A percentile compares a stretch with the other conserved stretches of the same genome.
Conservation (phyloP, 2,329 filamentous ascomycete genomes). For the Fonsecaea erecta region DNA sequence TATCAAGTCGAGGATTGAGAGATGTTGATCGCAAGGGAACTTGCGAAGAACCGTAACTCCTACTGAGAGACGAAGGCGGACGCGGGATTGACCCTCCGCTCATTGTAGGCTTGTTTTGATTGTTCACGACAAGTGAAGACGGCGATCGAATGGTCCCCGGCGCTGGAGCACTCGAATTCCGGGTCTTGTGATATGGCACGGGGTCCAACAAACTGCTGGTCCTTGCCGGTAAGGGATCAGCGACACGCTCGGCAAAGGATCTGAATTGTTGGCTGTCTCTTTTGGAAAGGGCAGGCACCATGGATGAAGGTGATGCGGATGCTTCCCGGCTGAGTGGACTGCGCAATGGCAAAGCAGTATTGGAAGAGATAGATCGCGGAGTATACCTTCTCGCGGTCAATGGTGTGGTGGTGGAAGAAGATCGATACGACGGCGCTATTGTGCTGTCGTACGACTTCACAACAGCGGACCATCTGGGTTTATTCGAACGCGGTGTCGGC, state of each 20-base stretch:
- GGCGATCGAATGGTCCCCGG: conserved; percentile 37
- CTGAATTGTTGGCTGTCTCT: conserved; percentile 33
- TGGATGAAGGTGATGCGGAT: conserved; percentile 46
- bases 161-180: conserved; percentile 27
- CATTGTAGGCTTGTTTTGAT: conserved; percentile 29
- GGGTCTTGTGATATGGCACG: conserved; percentile 35
- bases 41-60: conserved; percentile 26
- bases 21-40: conserved; percentile 26
- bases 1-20: conserved; percentile 22
- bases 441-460: conserved; percentile 62
- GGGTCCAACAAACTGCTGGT: conserved; percentile 35
- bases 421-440: conserved; percentile 32
- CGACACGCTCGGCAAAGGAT: conserved; percentile 37
- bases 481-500: conserved; percentile 53
- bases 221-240: conserved; percentile 29
- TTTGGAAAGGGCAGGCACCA: conserved; percentile 21
- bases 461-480: conserved; percentile 74
- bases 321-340: conserved; percentile 50
- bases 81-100: conserved; percentile 23
- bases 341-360: conserved; percentile 49
- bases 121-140: conserved; percentile 35
- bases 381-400: conserved; percentile 30
- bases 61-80: conserved; percentile 33
- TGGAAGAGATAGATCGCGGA: conserved; percentile 43
- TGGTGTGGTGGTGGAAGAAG: conserved; percentile 32